These are phyloP conservation scores for Plasmodium knowlesi DNA, from an alignment of 169 alveolate species.

Conservation along the genomic window DNA sequence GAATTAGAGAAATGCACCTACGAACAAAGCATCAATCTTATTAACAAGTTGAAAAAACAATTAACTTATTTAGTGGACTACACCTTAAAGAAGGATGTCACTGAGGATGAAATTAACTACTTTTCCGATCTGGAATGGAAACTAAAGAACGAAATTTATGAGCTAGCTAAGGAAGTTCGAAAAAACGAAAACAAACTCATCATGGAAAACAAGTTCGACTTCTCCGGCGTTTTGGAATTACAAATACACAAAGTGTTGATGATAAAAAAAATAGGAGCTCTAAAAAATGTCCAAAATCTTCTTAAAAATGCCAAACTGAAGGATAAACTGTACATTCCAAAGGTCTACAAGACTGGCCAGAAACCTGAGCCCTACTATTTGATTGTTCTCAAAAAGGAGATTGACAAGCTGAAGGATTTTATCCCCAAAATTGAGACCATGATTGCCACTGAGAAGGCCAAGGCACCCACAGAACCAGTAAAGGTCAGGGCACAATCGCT, in stretches of 20 bases:
- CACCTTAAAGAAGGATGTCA: slow-evolving; percentile 9
- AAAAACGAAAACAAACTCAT: neutral
- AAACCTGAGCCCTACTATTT: slow-evolving; percentile 47
- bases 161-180: neutral
- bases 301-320: slow-evolving; percentile 11
- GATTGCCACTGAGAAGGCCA: slow-evolving; percentile 7
- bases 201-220: neutral
- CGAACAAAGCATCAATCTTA: neutral
- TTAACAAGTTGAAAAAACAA: slow-evolving; percentile 25
- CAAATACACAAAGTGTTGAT: slow-evolving; percentile 42
- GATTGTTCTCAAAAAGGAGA: slow-evolving; percentile 29
- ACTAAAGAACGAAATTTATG: neutral
- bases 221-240: slow-evolving; percentile 11
- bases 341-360: neutral
- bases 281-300: neutral
- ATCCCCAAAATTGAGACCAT: slow-evolving; percentile 32
- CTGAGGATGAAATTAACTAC: neutral
- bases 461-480: neutral
- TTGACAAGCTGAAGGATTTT: slow-evolving; percentile 16
- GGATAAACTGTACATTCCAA: slow-evolving; percentile 7
- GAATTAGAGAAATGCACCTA: neutral
- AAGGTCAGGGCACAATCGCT: neutral
- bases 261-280: slow-evolving; percentile 11
- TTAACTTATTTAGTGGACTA: slow-evolving; percentile 30
- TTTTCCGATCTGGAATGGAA: neutral